A percentile compares a stretch with the other conserved stretches of the same genome.
phyloP scores from a whole-genome alignment of 2,329 filamentous ascomycete species.

The Aspergillus nomiae region DNA sequence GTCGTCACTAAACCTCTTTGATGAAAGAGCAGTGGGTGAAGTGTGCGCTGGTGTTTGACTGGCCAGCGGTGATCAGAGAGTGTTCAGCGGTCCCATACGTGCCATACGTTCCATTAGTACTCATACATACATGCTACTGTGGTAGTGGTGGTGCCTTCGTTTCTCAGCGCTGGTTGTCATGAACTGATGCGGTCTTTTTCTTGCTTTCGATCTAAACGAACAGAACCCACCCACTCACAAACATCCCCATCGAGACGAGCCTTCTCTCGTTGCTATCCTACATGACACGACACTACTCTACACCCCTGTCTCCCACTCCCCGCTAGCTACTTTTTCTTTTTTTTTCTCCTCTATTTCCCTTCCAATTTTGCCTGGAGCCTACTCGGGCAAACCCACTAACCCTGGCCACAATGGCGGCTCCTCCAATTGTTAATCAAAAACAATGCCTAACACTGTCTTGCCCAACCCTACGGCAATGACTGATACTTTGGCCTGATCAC shows the following conservation, averaged over 20 bases:
- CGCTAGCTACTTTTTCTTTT: slow-evolving; percentile 4
- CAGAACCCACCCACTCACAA: neutral
- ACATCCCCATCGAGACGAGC: neutral
- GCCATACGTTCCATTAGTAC: neutral
- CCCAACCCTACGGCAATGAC: slow-evolving; percentile 16
- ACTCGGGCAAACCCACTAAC: slow-evolving; percentile 10
- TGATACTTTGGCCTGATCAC: slow-evolving; percentile 28
- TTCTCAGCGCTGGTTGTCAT: neutral
- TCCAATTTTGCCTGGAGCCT: neutral
- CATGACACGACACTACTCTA: neutral
- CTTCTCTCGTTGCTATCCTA: neutral
- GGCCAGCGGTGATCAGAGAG: slow-evolving; percentile 18
- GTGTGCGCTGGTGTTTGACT: slow-evolving; percentile 16
- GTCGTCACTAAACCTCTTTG: slow-evolving; percentile 30
- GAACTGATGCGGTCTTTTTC: neutral
- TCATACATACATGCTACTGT: neutral
- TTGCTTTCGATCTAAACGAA: neutral
- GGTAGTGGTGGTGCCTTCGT: neutral
- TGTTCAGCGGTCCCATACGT: slow-evolving; percentile 6
- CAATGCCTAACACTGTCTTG: slow-evolving; percentile 1
- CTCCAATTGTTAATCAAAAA: slow-evolving; percentile 16
- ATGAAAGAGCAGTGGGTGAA: slow-evolving; percentile 18
- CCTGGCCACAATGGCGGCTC: slow-evolving; percentile 14
- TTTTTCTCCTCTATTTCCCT: neutral
- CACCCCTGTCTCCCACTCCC: slow-evolving; percentile 2